Base-by-base conservation (phyloP, 805 yeast species). In the Candida chauliodis region DNA sequence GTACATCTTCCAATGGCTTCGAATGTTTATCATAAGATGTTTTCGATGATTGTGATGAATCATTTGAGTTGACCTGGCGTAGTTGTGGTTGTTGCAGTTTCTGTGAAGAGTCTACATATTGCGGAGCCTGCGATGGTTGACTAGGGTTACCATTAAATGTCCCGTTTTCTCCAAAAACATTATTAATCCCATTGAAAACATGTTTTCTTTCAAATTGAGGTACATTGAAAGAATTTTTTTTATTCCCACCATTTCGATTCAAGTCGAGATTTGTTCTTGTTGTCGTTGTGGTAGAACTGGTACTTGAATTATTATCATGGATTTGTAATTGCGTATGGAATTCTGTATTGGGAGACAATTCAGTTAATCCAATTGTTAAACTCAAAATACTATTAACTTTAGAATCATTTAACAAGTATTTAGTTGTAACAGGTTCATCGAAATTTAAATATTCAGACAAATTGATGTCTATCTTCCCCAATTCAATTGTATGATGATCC, bases 361-460 rank as follows among this genome's bases (percentile, higher is more conserved):
- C 71, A 29, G 65, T 69, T 48, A 84, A 58, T 4, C 67, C 65
- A n/a, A 85, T 63, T 1, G 81, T 71, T 29, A 87, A 44, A 43
- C 74, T 80, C 27, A 84, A 58, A n/a, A 87, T 83, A 2, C 95
- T 81, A 56, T 91, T 91, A 14, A 91, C 78, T 47, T 87, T 86
- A 1, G 95, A 83, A 19, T 86, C 75, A 50, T 81, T 81, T 25
- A 91, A 65, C 30, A 91, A 61, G 49, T 84, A 88, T 44, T 85
- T 69, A 44, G 82, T 71, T 2, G 81, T 67, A 3, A 71, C 59
- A 3, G 76, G 69, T 37, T 72, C 70, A 22, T 69, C 66, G 38
- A 74, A 77, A 46, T 71, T 68, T 25, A 82, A 73, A 55, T 81
- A 87, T 49, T 88, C 95, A 0, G 91, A 63, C 29, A 90, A 54